Evolutionary conservation across 768 basidiomycete genomes (phyloP).

Genomic region (Hericium coralloides): DNA sequence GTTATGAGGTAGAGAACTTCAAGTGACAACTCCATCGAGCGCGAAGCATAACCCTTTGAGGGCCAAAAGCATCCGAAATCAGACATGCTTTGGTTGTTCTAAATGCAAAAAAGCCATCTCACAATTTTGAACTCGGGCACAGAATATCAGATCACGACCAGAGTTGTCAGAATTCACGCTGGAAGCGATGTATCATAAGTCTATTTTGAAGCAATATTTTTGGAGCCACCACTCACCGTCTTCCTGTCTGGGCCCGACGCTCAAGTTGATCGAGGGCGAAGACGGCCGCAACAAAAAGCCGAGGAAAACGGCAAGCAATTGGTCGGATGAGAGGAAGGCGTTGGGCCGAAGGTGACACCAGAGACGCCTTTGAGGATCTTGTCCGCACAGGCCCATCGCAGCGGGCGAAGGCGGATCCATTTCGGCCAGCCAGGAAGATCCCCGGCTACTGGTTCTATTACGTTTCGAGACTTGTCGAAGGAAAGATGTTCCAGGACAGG

Average conservation of each 20-base stretch:
- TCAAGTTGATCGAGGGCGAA: background rate
- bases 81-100: no score
- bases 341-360: background rate
- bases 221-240: background rate
- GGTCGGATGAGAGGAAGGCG: background rate
- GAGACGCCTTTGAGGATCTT: background rate
- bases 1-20: constrained; percentile 54
- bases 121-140: no score
- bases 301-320: background rate
- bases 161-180: no score
- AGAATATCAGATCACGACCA: no score
- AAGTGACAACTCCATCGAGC: constrained; percentile 45
- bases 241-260: background rate
- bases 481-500: background rate
- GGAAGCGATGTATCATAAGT: no score
- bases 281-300: background rate
- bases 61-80: no score
- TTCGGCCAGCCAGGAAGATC: constrained; percentile 2
- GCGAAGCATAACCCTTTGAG: constrained; percentile 1
- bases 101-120: no score
- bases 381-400: background rate
- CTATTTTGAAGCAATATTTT: background rate
- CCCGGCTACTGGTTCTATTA: constrained; percentile 2
- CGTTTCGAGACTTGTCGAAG: background rate
- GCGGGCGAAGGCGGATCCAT: background rate